Base-by-base conservation (phyloP, 768 basidiomycete species). In the Hortiboletus flavorubellus region DNA sequence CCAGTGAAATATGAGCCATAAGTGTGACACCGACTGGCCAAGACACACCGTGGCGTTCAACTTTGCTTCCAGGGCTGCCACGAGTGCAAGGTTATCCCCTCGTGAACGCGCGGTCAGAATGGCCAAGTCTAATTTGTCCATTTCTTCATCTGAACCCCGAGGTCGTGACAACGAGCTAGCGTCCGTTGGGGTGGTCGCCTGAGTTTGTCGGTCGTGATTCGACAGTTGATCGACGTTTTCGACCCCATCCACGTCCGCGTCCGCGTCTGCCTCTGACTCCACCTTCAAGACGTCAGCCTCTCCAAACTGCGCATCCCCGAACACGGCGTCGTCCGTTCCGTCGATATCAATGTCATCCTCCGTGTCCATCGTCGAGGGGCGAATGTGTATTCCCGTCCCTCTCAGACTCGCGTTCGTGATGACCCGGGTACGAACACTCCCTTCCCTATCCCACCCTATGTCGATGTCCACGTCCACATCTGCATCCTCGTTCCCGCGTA, bases 291-390 rank as follows among this genome's bases (percentile, higher is more conserved):
- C 73, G 62, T 92, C 90, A 3, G 76, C 77, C 67, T 91, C 89
- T 10, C 83, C 85, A 67, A 93, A 93, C 64, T 93, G 91, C 1
- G 80, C 76, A 16, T 80, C 79, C 1, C 90, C 90, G 63, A 83
- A 93, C 2, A 78, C 62, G 4, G 66, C 78, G 51, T 83, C 78
- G 64, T 90, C 89, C 52, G 88, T 87, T 3, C 90, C 89, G 53
- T 91, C 90, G 10, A 91, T 75, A 54, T 93, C 91, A 10, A 92
- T 76, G 44, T 91, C 90, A 16, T 87, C 89, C 31, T 93, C 91
- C 2, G 88, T 78, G 55, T 91, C 89, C 55, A 78, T 73, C 16
- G 78, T 75, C n/a, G 76, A 68, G 26, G 72, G 73, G 39, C 87
- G 83, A 9, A 83, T 77, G 54, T 82, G 78, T 66, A 91, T 89